A percentile compares a stretch with the other conserved stretches of the same genome.
phyloP scores from a whole-genome alignment of 495 filamentous ascomycete genomes.

The Penicillium atrosanguineum region DNA sequence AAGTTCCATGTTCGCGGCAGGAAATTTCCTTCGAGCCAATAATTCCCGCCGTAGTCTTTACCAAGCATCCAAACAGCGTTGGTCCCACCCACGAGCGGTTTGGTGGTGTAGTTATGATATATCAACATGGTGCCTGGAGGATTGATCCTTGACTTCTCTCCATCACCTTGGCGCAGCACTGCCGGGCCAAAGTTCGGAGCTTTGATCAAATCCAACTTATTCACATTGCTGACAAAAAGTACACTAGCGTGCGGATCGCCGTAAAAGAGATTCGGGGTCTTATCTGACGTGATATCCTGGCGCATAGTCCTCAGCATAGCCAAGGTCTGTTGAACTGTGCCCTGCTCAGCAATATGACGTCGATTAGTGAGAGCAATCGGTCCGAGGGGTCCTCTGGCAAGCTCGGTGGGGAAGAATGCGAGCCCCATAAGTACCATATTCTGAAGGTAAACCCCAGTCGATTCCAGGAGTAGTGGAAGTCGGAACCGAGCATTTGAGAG shows the following conservation, averaged over 20 bases:
- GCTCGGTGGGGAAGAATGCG: constrained; percentile 9
- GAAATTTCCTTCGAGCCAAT: constrained; percentile 17
- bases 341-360: constrained; percentile 9
- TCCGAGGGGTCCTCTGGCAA: constrained; percentile 2
- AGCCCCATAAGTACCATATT: constrained; percentile 17
- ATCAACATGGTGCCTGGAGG: constrained; percentile 14
- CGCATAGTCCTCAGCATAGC: constrained; percentile 6
- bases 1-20: constrained; percentile 11
- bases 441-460: constrained; percentile 12
- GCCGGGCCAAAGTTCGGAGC: constrained; percentile 10
- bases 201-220: constrained; percentile 15
- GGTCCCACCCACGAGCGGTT: background rate
- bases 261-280: constrained; percentile 8
- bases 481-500: constrained; percentile 11
- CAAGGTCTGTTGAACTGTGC: constrained; percentile 8
- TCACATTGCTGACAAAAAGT: constrained; percentile 16
- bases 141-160: constrained; percentile 8
- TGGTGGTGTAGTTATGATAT: constrained; percentile 16
- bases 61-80: constrained; percentile 17
- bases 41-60: constrained; percentile 14
- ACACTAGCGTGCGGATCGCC: constrained; percentile 6
- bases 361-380: constrained; percentile 15
- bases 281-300: constrained; percentile 7
- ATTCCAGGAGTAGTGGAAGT: constrained; percentile 7
- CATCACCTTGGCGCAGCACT: constrained; percentile 11